Evolutionary conservation across 2,329 filamentous ascomycete genomes (phyloP), one percentile per base, ranked within the genome.

Genomic region (Alternaria sp.): DNA sequence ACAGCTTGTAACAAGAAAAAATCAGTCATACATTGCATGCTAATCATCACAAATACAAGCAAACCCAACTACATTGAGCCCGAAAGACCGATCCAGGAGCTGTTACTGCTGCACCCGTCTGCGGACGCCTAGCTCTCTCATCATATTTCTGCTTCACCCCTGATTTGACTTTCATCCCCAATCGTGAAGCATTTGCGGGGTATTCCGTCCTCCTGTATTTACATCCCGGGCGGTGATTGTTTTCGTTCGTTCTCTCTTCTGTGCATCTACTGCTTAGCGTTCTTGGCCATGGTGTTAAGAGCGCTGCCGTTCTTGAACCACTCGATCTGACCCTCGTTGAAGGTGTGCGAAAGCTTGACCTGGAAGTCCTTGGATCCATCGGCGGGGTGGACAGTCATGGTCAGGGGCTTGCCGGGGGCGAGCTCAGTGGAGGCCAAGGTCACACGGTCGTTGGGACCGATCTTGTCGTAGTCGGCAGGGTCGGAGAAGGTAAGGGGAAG

Each of bases 261-360:
- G 23, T 25, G 43, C 59, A 66, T 71, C 61, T 76, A 76, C 57
- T 69, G 64, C 64, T 76, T 73, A n/a, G 63, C 59, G 30, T 74
- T 65, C 89, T 96, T 96, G 73, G 95, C 94, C 95, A 99, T 99
- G 75, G 94, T 97, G 90, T 99, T 99, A 72, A 99, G 87, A 59
- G 96, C 96, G 78, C 91, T 94, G 72, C 96, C 96, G 82, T 98
- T 96, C 88, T 93, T 94, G 89, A 99, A 99, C 96, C 96, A 99
- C 85, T 97, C 91, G 68, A 99, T 91, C 86, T 99, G 96, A 74
- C 92, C 89, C 81, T 93, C 93, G 88, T 99, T 99, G 90, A 97
- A 99, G 70, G 96, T 99, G 86, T 99, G 96, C 72, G 88, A 87
- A 74, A 99, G 90, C 83, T 92, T 87, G 74, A 97, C 80, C 69